Conservation (phyloP, 805 yeast genomes). For the Danielia reshetovae region DNA sequence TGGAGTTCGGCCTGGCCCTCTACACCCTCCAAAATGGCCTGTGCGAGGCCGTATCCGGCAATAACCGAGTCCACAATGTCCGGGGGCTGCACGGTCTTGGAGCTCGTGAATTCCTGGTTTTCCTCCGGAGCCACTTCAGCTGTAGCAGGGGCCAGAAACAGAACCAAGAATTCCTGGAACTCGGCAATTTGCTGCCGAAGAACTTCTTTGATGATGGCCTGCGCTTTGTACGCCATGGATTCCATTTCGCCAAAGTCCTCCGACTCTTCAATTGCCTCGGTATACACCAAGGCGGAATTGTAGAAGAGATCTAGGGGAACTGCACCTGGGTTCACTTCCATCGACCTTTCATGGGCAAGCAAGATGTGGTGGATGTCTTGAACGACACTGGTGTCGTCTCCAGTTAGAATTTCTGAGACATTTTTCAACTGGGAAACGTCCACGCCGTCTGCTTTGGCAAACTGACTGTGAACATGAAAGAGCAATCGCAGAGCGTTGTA, state of each 20-base stretch:
- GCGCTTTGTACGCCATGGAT: constrained; percentile 15
- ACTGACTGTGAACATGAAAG: constrained; percentile 54
- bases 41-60: constrained; percentile 25
- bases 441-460: constrained; percentile 38
- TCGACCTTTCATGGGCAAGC: constrained; percentile 35
- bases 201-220: constrained; percentile 21
- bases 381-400: constrained; percentile 30
- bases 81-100: constrained; percentile 29
- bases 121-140: constrained; percentile 1
- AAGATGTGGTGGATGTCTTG: constrained; percentile 35
- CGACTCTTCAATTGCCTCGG: constrained; percentile 41
- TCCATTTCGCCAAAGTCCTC: constrained; percentile 14
- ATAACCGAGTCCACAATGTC: constrained; percentile 34
- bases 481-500: constrained; percentile 59
- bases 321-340: constrained; percentile 17
- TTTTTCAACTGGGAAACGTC: constrained; percentile 23
- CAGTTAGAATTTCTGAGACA: constrained; percentile 30
- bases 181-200: constrained; percentile 23
- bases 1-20: constrained; percentile 3
- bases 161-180: constrained; percentile 20
- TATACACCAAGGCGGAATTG: constrained; percentile 45
- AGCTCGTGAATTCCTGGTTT: constrained; percentile 18
- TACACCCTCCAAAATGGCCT: constrained; percentile 26
- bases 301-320: constrained; percentile 37
- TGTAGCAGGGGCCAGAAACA: constrained; percentile 12